A percentile compares a stretch with the other conserved stretches of the same genome.
phyloP scores from a whole-genome alignment of 495 filamentous ascomycete genomes.

The Trichoderma virens region DNA sequence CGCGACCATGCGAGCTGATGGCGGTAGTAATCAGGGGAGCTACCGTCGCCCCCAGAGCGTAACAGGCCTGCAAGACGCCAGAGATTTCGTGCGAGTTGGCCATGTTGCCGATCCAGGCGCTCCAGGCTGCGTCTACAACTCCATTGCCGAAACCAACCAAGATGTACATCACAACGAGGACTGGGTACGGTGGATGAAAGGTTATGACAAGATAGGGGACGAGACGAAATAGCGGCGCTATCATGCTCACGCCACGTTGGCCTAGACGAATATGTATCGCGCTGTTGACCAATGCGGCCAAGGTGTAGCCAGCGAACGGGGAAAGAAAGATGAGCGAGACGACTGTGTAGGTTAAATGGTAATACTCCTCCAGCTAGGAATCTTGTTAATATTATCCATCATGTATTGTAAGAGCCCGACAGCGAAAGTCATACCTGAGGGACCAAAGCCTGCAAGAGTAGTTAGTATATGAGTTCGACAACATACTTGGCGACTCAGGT shows the following conservation, averaged over 20 bases:
- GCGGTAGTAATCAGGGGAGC: constrained; percentile 70
- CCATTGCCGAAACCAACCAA: constrained; percentile 69
- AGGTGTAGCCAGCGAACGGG: constrained; percentile 71
- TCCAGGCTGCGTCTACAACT: constrained; percentile 64
- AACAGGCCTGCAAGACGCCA: constrained; percentile 63
- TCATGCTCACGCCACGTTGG: constrained; percentile 64
- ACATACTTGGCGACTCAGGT: background rate
- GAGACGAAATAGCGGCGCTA: constrained; percentile 57
- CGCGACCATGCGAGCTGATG: constrained; percentile 50
- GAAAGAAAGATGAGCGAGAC: constrained; percentile 76
- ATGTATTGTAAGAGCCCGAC: constrained; percentile 15
- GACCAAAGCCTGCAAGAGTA: constrained; percentile 47
- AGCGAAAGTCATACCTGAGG: constrained; percentile 35
- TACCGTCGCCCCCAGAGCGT: constrained; percentile 70
- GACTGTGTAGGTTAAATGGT: constrained; percentile 65
- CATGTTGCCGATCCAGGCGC: constrained; percentile 77
- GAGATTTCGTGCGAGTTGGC: constrained; percentile 61
- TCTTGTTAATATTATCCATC: constrained; percentile 18
- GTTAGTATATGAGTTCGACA: background rate
- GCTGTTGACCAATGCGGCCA: constrained; percentile 65
- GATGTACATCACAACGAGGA: constrained; percentile 56
- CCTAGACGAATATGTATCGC: constrained; percentile 50
- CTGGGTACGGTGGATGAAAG: constrained; percentile 66
- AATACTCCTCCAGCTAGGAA: constrained; percentile 54
- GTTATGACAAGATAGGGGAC: constrained; percentile 61